These are phyloP conservation scores for Pholiota adiposa DNA, from an alignment of 1,284 basidiomycete species.

Conservation along the genomic window DNA sequence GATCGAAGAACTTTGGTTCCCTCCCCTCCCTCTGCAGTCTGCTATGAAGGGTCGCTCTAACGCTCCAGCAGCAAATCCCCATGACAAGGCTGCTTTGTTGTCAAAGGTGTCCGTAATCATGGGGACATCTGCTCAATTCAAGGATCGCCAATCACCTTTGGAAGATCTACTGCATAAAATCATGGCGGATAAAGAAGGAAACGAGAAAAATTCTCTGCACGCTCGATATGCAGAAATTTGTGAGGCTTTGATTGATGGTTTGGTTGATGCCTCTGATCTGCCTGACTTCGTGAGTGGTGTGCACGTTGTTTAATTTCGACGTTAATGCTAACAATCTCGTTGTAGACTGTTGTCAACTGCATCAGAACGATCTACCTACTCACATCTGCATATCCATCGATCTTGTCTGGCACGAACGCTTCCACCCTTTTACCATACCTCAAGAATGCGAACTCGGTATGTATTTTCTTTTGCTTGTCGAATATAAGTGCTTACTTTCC, in stretches of 20 bases:
- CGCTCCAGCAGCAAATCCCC: slow-evolving; percentile 28
- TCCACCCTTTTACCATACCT: slow-evolving; percentile 86
- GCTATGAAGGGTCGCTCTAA: slow-evolving; percentile 40
- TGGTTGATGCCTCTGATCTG: slow-evolving; percentile 83
- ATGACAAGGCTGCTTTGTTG: slow-evolving; percentile 57
- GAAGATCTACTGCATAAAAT: slow-evolving; percentile 87
- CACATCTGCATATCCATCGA: slow-evolving; percentile 76
- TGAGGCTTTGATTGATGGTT: slow-evolving; percentile 82
- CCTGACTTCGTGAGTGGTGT: slow-evolving; percentile 71
- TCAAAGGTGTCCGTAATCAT: slow-evolving; percentile 80
- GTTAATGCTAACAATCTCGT: slow-evolving; percentile 5
- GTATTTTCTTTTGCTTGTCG: slow-evolving; percentile 18
- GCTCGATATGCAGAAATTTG: slow-evolving; percentile 76
- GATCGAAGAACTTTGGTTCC: slow-evolving; percentile 90
- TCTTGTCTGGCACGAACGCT: slow-evolving; percentile 82
- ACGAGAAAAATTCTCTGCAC: slow-evolving; percentile 57
- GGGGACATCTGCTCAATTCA: slow-evolving; percentile 81
- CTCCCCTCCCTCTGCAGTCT: slow-evolving; percentile 33
- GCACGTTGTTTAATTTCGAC: slow-evolving; percentile 17
- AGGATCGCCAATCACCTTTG: slow-evolving; percentile 81
- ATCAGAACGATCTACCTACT: slow-evolving; percentile 86
- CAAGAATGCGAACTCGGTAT: slow-evolving; percentile 77
- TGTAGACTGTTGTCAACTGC: slow-evolving; percentile 78
- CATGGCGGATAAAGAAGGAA: slow-evolving; percentile 62
- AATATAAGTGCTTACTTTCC: not conserved